phyloP scores from a whole-genome alignment of 331 rosid species.

The Malus hybrid region DNA sequence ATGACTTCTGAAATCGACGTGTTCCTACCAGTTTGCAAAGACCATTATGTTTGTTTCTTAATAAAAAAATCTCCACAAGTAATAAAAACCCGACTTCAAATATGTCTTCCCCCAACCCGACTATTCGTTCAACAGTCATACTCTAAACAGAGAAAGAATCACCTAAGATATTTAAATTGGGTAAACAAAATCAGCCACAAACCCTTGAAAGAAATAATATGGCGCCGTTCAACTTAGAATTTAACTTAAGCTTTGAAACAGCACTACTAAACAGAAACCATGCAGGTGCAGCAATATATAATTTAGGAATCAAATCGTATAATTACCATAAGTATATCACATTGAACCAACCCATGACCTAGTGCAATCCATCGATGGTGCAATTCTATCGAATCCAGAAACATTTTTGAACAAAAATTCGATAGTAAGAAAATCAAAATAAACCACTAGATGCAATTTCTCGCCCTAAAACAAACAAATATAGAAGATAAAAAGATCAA shows the following conservation, averaged over 20 bases:
- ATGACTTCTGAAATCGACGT: not conserved
- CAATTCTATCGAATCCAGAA: not conserved
- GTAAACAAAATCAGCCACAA: not conserved
- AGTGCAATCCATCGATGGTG: not conserved
- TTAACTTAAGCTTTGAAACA: not conserved
- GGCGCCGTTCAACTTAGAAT: not conserved
- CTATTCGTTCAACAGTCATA: not conserved
- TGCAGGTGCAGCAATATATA: not conserved
- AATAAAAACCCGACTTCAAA: not conserved
- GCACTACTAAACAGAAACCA: not conserved
- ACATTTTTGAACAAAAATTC: not conserved
- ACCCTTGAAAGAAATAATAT: not conserved
- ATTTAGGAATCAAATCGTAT: not conserved
- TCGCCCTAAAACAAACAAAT: not conserved
- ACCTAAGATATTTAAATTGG: not conserved
- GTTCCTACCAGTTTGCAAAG: not conserved
- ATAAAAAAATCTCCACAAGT: not conserved
- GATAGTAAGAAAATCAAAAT: not conserved
- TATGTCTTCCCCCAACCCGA: not conserved
- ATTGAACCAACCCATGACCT: not conserved
- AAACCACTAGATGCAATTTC: not conserved
- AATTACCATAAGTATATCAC: not conserved
- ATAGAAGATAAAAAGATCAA: not conserved
- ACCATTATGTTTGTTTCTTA: not conserved
- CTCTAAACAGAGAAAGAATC: not conserved